Base-by-base conservation (phyloP, 345 rosid species). In the Pistacia vera region DNA sequence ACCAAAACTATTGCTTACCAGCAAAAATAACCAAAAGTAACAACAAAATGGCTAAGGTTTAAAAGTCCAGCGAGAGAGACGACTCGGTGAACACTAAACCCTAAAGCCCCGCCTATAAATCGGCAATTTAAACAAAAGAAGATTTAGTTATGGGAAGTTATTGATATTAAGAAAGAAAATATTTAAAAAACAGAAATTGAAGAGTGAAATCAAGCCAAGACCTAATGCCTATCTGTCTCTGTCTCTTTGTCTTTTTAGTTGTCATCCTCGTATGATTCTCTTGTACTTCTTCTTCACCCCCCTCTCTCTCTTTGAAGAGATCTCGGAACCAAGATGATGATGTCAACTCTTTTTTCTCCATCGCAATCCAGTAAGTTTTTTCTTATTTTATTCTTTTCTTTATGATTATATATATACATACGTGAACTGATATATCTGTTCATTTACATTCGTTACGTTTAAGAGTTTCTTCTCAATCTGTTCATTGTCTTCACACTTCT, bases 21-120 rank as follows among this genome's bases (percentile, higher is more conserved):
- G 30, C 58, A 62, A 38, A 60, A 73, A 62, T 1, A 56, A 59
- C 56, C 75, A 17, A 52, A 71, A 41, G 46, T 41, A 7, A 5
- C 46, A 0, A 7, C 46, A 7, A 6, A 71, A n/a, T 11, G 6
- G 35, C 36, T 11, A 5, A 56, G 51, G 2, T 9, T 64, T 38
- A 9, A 64, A 38, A 35, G 20, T 58, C 65, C 75, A 59, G 14
- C 61, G 71, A 68, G 54, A 72, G 69, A 72, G 69, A 71, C 46
- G 66, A 52, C 52, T 73, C 64, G 57, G 67, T 46, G 72, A 58
- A 75, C 77, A 56, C 46, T 56, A 44, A 61, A 1, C 79, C 83
- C 86, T 71, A 81, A 25, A 25, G 25, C 65, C 63, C 48, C 74
- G 78, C 80, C 78, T 75, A 71, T 57, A 75, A 12, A 66, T 80